Base-by-base conservation (phyloP, 768 basidiomycete genomes). In the Leucosporidium scottii region DNA sequence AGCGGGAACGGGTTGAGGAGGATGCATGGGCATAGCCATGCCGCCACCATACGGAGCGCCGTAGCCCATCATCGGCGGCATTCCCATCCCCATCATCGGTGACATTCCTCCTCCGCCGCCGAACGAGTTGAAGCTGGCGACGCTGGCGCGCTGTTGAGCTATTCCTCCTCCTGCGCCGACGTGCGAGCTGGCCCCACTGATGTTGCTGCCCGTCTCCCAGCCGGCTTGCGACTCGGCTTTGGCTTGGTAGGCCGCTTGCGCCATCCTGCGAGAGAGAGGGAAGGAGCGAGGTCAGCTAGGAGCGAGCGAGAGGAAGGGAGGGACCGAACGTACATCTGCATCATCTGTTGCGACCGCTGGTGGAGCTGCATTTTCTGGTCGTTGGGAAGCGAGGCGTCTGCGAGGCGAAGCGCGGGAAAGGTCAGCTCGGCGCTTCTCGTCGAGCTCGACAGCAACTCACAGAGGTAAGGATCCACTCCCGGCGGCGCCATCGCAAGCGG, bases 341-440 rank as follows among this genome's bases (percentile, higher is more conserved):
- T 72, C 71, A 72, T 72, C 59, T 72, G 71, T 50, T 61, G 62
- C 1, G 67, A 55, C 49, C 71, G 71, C 48, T 72, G 67, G 39
- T 72, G 71, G 3, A 72, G 67, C 27, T 64, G 62, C 67, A 72
- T 68, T 62, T 72, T 72, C 62, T 72, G 71, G 47, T 72, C 71
- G 59, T 53, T 64, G 10, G 71, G 71, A 23, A 72, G 71, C 4
- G 71, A 72, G 9, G 71, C 71, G 62, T 72, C 69, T 71, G 65
- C 12, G 61, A 20, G 21, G 21, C 4, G 23, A 50, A 39, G 25
- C 13, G 31, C 4, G 59, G 21, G 31, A 15, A 27, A 21, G 2
- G n/a, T 21, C 8, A 13, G 9, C 27, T 59, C 30, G 54, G 58
- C 36, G 25, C 23, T 23, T 17, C 6, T 10, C 23, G 20, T 1